Conservation (phyloP, 371 early-diverging fungal genomes). For the Apophysomyces trapeziformis region DNA sequence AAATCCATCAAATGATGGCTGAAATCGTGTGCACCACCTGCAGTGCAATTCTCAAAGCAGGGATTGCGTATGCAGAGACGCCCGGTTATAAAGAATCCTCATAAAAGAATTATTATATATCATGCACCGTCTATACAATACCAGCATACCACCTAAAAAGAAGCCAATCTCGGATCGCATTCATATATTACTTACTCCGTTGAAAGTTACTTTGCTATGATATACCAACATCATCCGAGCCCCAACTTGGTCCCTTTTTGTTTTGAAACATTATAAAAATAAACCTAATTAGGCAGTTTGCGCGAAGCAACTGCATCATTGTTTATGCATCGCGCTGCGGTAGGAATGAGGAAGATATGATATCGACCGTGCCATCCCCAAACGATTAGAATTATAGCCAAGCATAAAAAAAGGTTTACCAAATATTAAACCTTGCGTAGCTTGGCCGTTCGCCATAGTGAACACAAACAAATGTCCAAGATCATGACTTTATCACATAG, state of each 20-base stretch:
- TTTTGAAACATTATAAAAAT: conserved; percentile 7
- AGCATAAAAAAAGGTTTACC: no score
- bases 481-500: no score
- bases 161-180: no score
- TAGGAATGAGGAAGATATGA: no score
- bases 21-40: conserved; percentile 40
- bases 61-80: conserved; percentile 63
- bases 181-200: background rate
- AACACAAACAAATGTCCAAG: no score
- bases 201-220: background rate
- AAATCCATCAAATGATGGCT: conserved; percentile 60
- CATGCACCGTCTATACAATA: background rate
- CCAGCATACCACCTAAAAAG: background rate
- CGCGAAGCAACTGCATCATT: no score
- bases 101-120: background rate
- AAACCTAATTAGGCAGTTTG: background rate
- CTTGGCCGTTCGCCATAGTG: no score
- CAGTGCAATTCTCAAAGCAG: conserved; percentile 51
- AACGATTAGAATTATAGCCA: no score
- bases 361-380: no score
- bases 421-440: no score
- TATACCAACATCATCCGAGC: conserved; percentile 7
- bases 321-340: no score
- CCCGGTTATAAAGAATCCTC: conserved; percentile 29
- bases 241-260: conserved; percentile 6